Evolutionary conservation across 2,329 filamentous ascomycete species (phyloP).

Genomic region (Daldinia eschscholtzii): DNA sequence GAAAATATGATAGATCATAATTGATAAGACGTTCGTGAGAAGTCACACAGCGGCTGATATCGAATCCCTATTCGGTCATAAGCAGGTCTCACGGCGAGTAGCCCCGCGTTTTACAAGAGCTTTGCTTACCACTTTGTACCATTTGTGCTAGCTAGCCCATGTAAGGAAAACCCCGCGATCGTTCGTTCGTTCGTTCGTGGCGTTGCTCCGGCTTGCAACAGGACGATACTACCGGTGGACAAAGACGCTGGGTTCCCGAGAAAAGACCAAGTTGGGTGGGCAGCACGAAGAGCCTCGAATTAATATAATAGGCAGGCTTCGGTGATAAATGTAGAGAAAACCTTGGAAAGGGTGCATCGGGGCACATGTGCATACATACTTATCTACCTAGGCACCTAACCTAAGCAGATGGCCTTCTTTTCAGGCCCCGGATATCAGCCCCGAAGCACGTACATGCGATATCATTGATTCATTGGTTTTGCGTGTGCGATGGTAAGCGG

Average conservation of each 20-base stretch:
- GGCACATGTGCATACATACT: no score
- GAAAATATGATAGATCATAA: neutral
- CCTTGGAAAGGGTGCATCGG: constrained; percentile 1
- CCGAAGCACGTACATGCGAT: neutral
- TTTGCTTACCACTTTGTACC: neutral
- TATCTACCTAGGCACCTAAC: no score
- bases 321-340: neutral
- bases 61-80: neutral
- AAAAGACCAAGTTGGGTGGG: neutral
- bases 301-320: neutral
- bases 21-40: neutral
- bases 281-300: neutral
- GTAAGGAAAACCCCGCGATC: constrained; percentile 13
- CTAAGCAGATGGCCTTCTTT: neutral
- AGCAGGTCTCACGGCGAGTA: neutral
- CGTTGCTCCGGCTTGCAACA: constrained; percentile 11
- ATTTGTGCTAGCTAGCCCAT: neutral
- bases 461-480: neutral
- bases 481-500: neutral
- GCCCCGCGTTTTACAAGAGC: neutral
- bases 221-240: constrained; percentile 1
- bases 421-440: neutral
- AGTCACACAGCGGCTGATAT: neutral
- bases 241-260: constrained; percentile 17
- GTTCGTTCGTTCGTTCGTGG: no score